Base-by-base conservation (phyloP, 306 rosid species). In the Erythrophleum fordii region DNA sequence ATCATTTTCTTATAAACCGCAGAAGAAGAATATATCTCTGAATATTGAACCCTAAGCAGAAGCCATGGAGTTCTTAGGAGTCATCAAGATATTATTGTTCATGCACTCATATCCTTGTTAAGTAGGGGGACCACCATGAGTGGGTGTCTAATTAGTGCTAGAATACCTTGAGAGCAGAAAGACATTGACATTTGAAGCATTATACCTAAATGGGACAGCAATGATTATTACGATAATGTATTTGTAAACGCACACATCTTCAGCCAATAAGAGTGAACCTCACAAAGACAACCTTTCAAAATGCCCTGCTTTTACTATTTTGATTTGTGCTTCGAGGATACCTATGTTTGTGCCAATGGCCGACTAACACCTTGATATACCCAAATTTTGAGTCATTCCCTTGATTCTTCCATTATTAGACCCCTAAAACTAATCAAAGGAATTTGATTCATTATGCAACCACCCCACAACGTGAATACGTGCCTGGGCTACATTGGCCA, bases 141-240 rank as follows among this genome's bases (percentile, higher is more conserved):
- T 42, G 28, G 18, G 16, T 11, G 35, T 82, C 31, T 77, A 48
- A 49, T 72, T 31, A 66, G 51, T 66, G 61, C 41, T 28, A n/a
- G n/a, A 55, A 68, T 70, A 29, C 42, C 78, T 22, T 55, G 80
- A 76, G 77, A 69, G 31, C 35, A 80, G 18, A 41, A 22, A 20
- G 16, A 46, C 28, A 64, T 75, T 56, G n/a, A 49, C 55, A 49
- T 82, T 72, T n/a, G 75, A 77, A 74, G 53, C 80, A 83, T 80
- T 86, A 73, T 75, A 80, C 58, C 67, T 49, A 65, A 60, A 80
- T 72, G 83, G 85, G 69, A 18, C 69, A 78, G 25, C 61, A 71
- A 85, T 75, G 75, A 85, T 82, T 53, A 60, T 34, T 13, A 16
- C 2, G 28, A 48, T 76, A 52, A 56, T 77, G 29, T 4, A 49